Percentiles rank a stretch among this genome's conserved stretches.
Evolutionary conservation across 495 filamentous ascomycete species (phyloP).

Genomic region (Letharia lupina): DNA sequence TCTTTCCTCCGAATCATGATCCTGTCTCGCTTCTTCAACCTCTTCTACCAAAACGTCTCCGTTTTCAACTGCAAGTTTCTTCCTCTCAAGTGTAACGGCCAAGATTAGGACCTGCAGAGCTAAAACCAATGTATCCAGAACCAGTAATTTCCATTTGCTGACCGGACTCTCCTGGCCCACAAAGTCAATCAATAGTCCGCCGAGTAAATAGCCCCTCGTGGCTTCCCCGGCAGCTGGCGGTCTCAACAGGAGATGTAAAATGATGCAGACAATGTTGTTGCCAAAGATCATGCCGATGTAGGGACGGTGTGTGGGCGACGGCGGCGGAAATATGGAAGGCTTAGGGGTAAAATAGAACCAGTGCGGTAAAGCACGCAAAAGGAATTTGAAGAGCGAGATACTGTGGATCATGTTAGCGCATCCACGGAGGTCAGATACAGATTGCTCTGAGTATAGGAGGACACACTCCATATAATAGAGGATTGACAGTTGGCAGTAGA

Average conservation of each 20-base stretch:
- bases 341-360: slow-evolving; percentile 74
- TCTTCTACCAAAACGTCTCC: slow-evolving; percentile 17
- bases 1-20: slow-evolving; percentile 76
- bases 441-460: neutral
- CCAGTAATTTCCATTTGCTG: slow-evolving; percentile 52
- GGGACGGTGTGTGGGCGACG: slow-evolving; percentile 55
- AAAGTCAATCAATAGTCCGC: slow-evolving; percentile 78
- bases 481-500: slow-evolving; percentile 70
- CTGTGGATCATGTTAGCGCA: slow-evolving; percentile 35
- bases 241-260: slow-evolving; percentile 57
- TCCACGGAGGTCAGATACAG: neutral
- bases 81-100: slow-evolving; percentile 60
- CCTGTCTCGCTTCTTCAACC: slow-evolving; percentile 39
- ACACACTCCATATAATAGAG: slow-evolving; percentile 89
- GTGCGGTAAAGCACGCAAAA: slow-evolving; percentile 62
- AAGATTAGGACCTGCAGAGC: slow-evolving; percentile 66
- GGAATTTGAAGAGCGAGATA: slow-evolving; percentile 66
- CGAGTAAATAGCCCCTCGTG: slow-evolving; percentile 73
- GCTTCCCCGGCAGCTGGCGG: slow-evolving; percentile 63
- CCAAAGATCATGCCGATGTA: slow-evolving; percentile 62
- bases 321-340: slow-evolving; percentile 56
- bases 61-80: slow-evolving; percentile 30
- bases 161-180: slow-evolving; percentile 74
- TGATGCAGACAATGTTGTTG: slow-evolving; percentile 62
- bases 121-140: slow-evolving; percentile 58